A percentile compares a stretch with the other conserved stretches of the same genome.
phyloP scores from a whole-genome alignment of 116 monocot species.

The Dioscorea cayenensis region DNA sequence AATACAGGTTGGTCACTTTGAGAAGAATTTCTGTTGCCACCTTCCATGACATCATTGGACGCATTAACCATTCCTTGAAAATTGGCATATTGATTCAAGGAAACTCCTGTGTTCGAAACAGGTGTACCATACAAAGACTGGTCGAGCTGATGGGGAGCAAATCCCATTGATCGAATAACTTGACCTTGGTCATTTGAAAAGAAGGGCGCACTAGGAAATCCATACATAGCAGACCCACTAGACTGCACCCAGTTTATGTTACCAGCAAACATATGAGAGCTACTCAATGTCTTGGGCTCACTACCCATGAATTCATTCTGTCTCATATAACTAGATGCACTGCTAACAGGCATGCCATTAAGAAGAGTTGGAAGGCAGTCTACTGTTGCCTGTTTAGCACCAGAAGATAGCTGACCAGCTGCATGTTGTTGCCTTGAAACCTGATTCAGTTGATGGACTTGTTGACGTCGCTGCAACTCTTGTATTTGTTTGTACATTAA shows the following conservation, averaged over 20 bases:
- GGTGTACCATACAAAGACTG: constrained; percentile 51
- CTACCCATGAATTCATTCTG: constrained; percentile 16
- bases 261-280: constrained; percentile 21
- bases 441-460: constrained; percentile 33
- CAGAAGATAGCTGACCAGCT: constrained; percentile 19
- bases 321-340: constrained; percentile 19
- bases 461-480: constrained; percentile 41
- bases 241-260: constrained; percentile 41
- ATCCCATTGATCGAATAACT: constrained; percentile 22
- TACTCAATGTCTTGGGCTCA: constrained; percentile 17
- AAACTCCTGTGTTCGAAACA: constrained; percentile 18
- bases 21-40: constrained; percentile 12
- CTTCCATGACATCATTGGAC: constrained; percentile 15
- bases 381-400: constrained; percentile 13
- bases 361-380: constrained; percentile 27
- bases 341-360: constrained; percentile 35
- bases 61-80: constrained; percentile 21
- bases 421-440: constrained; percentile 30
- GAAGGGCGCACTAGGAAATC: constrained; percentile 29
- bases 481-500: constrained; percentile 44
- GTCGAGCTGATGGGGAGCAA: constrained; percentile 29
- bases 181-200: constrained; percentile 35
- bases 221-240: constrained; percentile 28
- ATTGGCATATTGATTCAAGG: constrained; percentile 33
- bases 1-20: constrained; percentile 12